A percentile compares a stretch with the other conserved stretches of the same genome.
These are phyloP conservation scores for Mytilinidion resinicola DNA, from an alignment of 495 filamentous ascomycete genomes.

Conservation along the genomic window DNA sequence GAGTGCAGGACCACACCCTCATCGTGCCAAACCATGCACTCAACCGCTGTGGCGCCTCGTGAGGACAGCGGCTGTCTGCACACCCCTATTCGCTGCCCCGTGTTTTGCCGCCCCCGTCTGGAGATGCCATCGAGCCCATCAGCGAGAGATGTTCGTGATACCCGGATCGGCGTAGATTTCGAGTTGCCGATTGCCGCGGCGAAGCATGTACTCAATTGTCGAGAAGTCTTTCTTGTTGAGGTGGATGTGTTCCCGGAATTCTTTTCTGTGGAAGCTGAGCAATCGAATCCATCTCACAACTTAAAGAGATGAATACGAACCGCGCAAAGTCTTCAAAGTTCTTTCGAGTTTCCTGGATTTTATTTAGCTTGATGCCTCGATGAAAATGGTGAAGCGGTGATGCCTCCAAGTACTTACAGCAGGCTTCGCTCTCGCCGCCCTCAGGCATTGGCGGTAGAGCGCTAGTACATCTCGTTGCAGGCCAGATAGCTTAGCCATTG, in stretches of 20 bases:
- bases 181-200: conserved; percentile 78
- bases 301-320: conserved; percentile 24
- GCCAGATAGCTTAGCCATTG: conserved; percentile 60
- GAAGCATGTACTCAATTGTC: conserved; percentile 79
- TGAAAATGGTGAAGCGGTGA: too few species aligned
- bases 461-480: conserved; percentile 84
- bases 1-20: not conserved
- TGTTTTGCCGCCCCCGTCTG: not conserved
- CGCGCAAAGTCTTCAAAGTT: conserved; percentile 31
- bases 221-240: conserved; percentile 84
- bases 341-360: conserved; percentile 26
- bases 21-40: not conserved
- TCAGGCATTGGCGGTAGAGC: conserved; percentile 79
- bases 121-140: conserved; percentile 2
- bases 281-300: too few species aligned
- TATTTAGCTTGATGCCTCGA: not conserved
- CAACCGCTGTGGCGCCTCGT: not conserved
- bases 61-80: too few species aligned
- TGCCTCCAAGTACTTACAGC: conserved; percentile 43
- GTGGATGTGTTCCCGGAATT: conserved; percentile 65
- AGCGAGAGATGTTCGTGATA: conserved; percentile 67
- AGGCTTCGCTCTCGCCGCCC: conserved; percentile 77
- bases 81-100: not conserved
- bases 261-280: conserved; percentile 26
- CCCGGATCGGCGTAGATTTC: conserved; percentile 77